These are phyloP conservation scores for Aspergillus fructus DNA, from an alignment of 2,329 filamentous ascomycete species.

Conservation along the genomic window DNA sequence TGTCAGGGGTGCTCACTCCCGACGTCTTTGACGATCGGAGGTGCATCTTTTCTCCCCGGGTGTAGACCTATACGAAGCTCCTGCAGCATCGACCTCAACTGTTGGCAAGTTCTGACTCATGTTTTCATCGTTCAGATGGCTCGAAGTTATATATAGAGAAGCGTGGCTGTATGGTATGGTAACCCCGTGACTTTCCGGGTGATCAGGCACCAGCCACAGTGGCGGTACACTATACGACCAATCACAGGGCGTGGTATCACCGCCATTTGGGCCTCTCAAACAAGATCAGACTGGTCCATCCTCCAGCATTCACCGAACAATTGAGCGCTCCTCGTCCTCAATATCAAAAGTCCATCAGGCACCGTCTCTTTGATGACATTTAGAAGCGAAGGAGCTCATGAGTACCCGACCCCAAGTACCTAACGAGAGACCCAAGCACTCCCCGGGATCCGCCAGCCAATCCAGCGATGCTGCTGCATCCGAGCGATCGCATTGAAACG, in stretches of 20 bases:
- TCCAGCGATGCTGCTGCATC: constrained; percentile 5
- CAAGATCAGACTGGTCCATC: neutral
- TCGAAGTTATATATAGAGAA: neutral
- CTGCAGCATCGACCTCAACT: neutral
- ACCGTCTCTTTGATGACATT: neutral
- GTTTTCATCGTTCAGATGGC: neutral
- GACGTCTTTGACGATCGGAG: neutral
- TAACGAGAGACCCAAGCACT: constrained; percentile 14
- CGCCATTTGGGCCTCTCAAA: constrained; percentile 24
- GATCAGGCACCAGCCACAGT: constrained; percentile 28
- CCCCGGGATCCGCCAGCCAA: constrained; percentile 5
- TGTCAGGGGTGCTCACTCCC: neutral
- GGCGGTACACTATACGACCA: constrained; percentile 28
- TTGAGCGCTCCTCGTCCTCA: neutral
- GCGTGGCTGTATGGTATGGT: neutral
- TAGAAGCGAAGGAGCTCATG: neutral
- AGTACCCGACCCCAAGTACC: constrained; percentile 11
- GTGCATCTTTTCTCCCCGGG: neutral
- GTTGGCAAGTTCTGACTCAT: neutral
- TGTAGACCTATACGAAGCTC: neutral
- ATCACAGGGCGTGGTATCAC: constrained; percentile 29
- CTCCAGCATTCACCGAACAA: neutral
- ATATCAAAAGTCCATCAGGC: neutral
- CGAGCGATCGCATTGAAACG: constrained; percentile 8
- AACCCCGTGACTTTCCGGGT: neutral